Evolutionary conservation across 2,329 filamentous ascomycete species (phyloP), one percentile per base, ranked within the genome.

Genomic region (Exophiala dermatitidis): DNA sequence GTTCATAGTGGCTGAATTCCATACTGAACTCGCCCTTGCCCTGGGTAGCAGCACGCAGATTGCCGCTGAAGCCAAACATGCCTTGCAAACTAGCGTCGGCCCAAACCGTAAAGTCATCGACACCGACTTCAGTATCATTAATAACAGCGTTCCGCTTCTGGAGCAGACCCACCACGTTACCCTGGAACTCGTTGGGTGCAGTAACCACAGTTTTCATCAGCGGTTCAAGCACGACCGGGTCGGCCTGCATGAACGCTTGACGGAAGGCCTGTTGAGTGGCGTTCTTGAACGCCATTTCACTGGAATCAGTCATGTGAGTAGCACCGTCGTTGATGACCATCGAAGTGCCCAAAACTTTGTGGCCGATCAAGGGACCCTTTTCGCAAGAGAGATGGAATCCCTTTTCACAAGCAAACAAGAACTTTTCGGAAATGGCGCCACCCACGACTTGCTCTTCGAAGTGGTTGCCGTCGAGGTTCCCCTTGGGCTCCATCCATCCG

Each of bases 171-270:
- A 97, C 88, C 61, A 98, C 86, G 68, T 89, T 90, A 67, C 93
- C 93, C 74, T 98, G 93, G 78, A 97, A 98, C 77, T 98, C 93
- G 66, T 87, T 89, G 44, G 93, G 93, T 0, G 93, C 90, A 32
- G 90, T 95, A 65, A 98, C 90, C 57, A 90, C 90, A 0, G 90
- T 96, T 80, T 96, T 97, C 93, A 98, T 98, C 50, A 98, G 74
- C 3, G 93, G 93, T 72, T 98, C 93, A 34, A 98, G 82, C 6
- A 98, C 84, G 64, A 88, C 81, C 2, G 91, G 90, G 48, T 83
- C 81, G 33, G 85, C 88, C 8, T 87, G 82, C 56, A 79, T 77
- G 75, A 98, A 97, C 12, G 89, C 86, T 74, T 96, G 95, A 63
- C 87, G 84, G 84, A 98, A 98, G 29, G 93, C 93, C 76, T 95